Percentiles rank a stretch among this genome's conserved stretches.
Evolutionary conservation across 2,329 filamentous ascomycete species (phyloP).

Genomic region (Paracorniculantispora psalliotae): DNA sequence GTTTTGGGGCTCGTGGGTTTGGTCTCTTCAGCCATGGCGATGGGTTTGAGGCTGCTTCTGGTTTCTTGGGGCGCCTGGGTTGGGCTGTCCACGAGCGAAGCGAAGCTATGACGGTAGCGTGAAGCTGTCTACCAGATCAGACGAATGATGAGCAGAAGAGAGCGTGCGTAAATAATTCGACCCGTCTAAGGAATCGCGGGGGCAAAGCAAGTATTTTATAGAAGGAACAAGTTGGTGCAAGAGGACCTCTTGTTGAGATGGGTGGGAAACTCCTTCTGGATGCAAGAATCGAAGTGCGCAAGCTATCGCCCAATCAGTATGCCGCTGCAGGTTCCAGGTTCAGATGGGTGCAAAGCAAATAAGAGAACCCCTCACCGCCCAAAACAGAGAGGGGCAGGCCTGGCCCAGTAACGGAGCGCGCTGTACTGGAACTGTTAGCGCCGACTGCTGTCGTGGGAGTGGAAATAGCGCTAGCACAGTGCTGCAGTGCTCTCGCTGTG

Average conservation of each 20-base stretch:
- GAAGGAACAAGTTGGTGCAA: background rate
- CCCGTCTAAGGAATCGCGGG: background rate
- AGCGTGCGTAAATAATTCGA: background rate
- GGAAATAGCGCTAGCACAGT: background rate
- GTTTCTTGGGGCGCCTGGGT: background rate
- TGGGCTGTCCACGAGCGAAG: background rate
- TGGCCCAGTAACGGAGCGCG: slow-evolving; percentile 3
- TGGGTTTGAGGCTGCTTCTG: background rate
- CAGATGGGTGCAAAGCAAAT: slow-evolving; percentile 7
- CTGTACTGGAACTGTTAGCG: background rate
- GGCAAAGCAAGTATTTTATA: background rate
- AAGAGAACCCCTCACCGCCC: slow-evolving; percentile 14
- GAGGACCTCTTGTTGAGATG: background rate
- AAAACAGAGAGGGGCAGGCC: slow-evolving; percentile 5
- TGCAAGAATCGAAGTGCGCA: slow-evolving; percentile 7
- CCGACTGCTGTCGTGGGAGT: background rate
- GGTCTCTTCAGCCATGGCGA: slow-evolving; percentile 41
- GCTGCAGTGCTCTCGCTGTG: background rate
- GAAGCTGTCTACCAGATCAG: background rate
- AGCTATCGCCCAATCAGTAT: slow-evolving; percentile 5
- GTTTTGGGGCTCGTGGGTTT: slow-evolving; percentile 37
- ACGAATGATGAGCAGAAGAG: background rate
- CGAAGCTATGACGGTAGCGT: background rate
- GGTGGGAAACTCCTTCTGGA: slow-evolving; percentile 3
- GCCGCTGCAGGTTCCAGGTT: slow-evolving; percentile 8